A percentile compares a stretch with the other conserved stretches of the same genome.
Conservation (phyloP, 192 early-diverging fungal species). For the Powellomyces hirtus region DNA sequence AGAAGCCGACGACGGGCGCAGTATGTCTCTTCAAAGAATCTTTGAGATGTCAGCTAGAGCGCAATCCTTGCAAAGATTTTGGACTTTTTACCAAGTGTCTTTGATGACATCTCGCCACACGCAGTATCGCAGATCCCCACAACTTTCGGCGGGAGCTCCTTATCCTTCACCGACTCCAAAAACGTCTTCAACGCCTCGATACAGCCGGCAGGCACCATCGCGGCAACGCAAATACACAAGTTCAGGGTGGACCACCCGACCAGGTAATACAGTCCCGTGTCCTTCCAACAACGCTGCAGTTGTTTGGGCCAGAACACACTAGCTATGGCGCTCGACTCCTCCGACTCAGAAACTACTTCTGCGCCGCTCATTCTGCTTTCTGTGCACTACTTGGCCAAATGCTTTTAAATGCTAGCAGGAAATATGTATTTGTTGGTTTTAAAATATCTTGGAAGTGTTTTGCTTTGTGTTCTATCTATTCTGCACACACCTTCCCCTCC, state of each 20-base stretch:
- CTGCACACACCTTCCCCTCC: neutral
- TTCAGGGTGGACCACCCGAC: neutral
- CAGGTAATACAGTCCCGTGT: neutral
- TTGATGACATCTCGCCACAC: too few species aligned
- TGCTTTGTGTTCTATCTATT: neutral
- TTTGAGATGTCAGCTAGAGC: too few species aligned
- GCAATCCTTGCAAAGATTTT: too few species aligned
- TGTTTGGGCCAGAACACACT: constrained; percentile 9
- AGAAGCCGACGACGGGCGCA: too few species aligned
- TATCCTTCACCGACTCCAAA: too few species aligned
- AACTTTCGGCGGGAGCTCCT: too few species aligned
- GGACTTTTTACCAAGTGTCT: too few species aligned
- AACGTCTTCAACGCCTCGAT: too few species aligned
- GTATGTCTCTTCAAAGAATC: too few species aligned
- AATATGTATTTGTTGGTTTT: too few species aligned
- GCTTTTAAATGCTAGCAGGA: neutral
- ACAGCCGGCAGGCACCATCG: neutral
- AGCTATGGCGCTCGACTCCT: neutral
- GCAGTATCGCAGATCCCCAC: too few species aligned
- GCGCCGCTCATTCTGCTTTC: neutral
- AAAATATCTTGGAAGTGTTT: too few species aligned
- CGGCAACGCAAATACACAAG: neutral
- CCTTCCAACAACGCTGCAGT: neutral
- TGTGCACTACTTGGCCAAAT: neutral
- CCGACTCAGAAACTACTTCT: neutral